Evolutionary conservation across 176 grass and related monocot species (phyloP), one percentile per base, ranked within the genome.

Genomic region (Oryza rufipogon): DNA sequence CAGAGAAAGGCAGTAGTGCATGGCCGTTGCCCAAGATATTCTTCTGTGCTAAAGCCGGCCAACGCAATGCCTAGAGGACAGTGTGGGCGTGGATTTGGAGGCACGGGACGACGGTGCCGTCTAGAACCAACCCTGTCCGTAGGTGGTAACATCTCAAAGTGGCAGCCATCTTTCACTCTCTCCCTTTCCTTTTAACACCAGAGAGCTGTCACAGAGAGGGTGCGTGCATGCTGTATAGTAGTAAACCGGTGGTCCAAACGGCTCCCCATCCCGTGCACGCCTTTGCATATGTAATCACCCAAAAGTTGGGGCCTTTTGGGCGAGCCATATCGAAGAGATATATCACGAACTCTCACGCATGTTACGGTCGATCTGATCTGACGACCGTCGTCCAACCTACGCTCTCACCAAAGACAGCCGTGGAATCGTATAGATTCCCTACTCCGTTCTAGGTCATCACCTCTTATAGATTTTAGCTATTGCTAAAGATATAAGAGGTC

Each of bases 11-110:
- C 51, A 71, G 13, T 22, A 42, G 19, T 6, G 30, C 16, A 17
- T 54, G 51, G 51, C 10, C 15, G 41, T 7, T 1, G 41, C 44
- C 34, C n/a, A 28, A 72, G 34, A 64, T 36, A 81, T 76, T 75
- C 25, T 76, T 76, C 25, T 6, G 73, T 9, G 82, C 60, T 75
- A 25, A 25, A 61, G 63, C 34, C 34, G 34, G 8, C 41, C 10
- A 81, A 56, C 11, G 11, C 34, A 11, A 58, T 45, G 47, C 71
- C 63, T 81, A 25, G 79, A 63, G 79, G 76, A 70, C 64, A 73
- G 79, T 70, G 85, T 48, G 79, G 44, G 79, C 72, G 85, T 76
- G 72, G 78, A 87, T 70, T 82, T 68, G 64, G 71, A 81, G 85
- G 78, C 13, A 26, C 26, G 19, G 48, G 36, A 19, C 26, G 19